phyloP scores from a whole-genome alignment of 768 basidiomycete species.

The Terana coerulea region DNA sequence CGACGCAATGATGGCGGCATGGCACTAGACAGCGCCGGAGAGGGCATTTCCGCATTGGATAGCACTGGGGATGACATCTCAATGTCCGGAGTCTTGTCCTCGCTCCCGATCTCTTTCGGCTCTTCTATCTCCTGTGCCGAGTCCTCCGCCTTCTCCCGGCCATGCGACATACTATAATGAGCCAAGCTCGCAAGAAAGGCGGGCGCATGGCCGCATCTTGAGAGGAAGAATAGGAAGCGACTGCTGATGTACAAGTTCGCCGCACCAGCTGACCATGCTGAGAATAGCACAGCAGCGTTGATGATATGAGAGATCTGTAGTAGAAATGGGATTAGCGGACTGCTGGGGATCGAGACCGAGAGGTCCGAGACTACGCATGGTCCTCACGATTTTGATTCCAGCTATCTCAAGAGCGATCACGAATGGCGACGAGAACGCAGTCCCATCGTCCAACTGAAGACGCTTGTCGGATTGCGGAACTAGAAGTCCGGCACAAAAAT shows the following conservation, averaged over 20 bases:
- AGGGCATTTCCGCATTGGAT: no score
- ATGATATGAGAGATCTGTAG: conserved; percentile 33
- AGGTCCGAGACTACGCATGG: no score
- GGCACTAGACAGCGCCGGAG: neutral
- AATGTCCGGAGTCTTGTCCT: no score
- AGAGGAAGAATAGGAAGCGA: conserved; percentile 45
- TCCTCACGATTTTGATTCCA: conserved; percentile 39
- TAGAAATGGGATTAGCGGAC: conserved; percentile 1
- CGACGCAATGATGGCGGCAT: neutral
- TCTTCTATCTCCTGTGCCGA: neutral
- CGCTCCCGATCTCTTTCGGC: neutral
- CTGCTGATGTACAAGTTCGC: conserved; percentile 48
- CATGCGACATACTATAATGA: no score
- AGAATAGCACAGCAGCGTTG: conserved; percentile 40
- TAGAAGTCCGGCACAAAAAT: conserved; percentile 39
- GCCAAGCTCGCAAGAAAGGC: conserved; percentile 15
- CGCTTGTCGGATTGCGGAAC: conserved; percentile 28
- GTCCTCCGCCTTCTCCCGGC: no score
- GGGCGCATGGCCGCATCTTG: conserved; percentile 38
- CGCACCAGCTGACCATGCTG: conserved; percentile 52
- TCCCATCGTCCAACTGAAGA: conserved; percentile 26
- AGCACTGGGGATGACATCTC: no score
- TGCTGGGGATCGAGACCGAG: neutral
- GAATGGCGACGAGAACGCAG: conserved; percentile 37
- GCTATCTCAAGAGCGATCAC: conserved; percentile 40